Percentiles rank a stretch among this genome's conserved stretches.
These are phyloP conservation scores for Cytospora paraplurivora DNA, from an alignment of 2,329 filamentous ascomycete genomes.

Conservation along the genomic window DNA sequence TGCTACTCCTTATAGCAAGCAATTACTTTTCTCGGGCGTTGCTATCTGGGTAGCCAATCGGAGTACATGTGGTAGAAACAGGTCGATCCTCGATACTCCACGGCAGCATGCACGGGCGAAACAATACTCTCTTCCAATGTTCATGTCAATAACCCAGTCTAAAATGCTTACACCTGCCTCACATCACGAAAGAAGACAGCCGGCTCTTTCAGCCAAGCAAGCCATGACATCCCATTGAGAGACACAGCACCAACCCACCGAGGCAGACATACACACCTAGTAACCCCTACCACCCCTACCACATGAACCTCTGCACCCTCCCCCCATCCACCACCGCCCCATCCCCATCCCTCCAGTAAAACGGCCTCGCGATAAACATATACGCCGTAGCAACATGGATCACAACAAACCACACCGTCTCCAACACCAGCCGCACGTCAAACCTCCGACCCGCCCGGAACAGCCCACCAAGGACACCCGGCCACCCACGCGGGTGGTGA, in stretches of 20 bases:
- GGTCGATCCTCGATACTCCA: too few relatives aligned
- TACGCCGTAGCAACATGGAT: constrained; percentile 70
- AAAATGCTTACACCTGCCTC: background rate
- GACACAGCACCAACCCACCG: background rate
- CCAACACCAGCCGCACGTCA: constrained; percentile 55
- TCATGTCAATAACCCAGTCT: background rate
- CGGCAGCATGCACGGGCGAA: too few relatives aligned
- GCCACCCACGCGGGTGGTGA: constrained; percentile 15
- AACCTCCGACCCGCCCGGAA: constrained; percentile 32
- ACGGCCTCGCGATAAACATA: constrained; percentile 69
- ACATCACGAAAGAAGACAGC: background rate
- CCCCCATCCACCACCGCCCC: constrained; percentile 57
- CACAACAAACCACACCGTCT: constrained; percentile 69
- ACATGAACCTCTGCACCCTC: constrained; percentile 77
- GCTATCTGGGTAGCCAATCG: too few relatives aligned
- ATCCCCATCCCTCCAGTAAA: constrained; percentile 62
- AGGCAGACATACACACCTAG: background rate
- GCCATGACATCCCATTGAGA: too few relatives aligned
- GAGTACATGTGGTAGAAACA: too few relatives aligned
- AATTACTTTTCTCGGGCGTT: too few relatives aligned
- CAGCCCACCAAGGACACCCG: constrained; percentile 4
- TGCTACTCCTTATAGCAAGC: too few relatives aligned
- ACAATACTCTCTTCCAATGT: background rate
- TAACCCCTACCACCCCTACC: constrained; percentile 61
- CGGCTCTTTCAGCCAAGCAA: background rate